Base-by-base conservation (phyloP, 495 filamentous ascomycete species). In the Hypoxylon perforatum region DNA sequence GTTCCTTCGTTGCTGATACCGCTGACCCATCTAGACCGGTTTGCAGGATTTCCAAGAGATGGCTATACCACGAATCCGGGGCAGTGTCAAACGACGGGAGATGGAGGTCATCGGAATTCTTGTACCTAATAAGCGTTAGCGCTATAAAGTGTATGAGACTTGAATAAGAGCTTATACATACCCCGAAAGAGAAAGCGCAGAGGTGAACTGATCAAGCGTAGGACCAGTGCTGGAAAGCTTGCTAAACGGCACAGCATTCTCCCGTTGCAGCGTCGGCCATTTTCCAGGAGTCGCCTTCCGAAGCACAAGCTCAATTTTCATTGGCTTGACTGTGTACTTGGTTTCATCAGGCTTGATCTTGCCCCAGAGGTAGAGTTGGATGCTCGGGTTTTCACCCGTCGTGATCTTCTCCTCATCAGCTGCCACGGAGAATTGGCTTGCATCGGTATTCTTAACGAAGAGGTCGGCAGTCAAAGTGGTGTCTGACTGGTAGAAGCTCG, bases 281-380 rank as follows among this genome's bases (percentile, higher is more conserved):
- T 94, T 97, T 2, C 89, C 90, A 0, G 86, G 76, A 0, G 61
- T 80, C 22, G 80, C 75, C 76, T 98, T 99, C 23, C 80, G 81
- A 21, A 99, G 82, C 1, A 81, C 81, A 28, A 98, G 78, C 75
- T 98, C 95, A 53, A 98, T 87, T 76, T 98, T 99, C 49, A 90
- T 91, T 4, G 89, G 80, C 45, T 91, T 88, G 23, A 93, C 85
- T 7, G 83, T 83, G 71, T 79, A 87, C 17, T 81, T 87, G 21
- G 86, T 91, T 17, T 79, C 66, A 8, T 82, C 64, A 0, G 87
- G 75, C 39, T 91, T 84, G 65, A 99, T 87, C 8, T 79, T 67
- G 17, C 85, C 87, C 67, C 80, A 92, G 7, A 97, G 86, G 38
- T 91, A 81, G 39, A 97, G 77, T 0, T 87, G 87, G 53, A 91